Percentiles rank a stretch among this genome's conserved stretches.
Evolutionary conservation across 1,284 basidiomycete genomes (phyloP).

Genomic region (Tranzscheliella williamsii): DNA sequence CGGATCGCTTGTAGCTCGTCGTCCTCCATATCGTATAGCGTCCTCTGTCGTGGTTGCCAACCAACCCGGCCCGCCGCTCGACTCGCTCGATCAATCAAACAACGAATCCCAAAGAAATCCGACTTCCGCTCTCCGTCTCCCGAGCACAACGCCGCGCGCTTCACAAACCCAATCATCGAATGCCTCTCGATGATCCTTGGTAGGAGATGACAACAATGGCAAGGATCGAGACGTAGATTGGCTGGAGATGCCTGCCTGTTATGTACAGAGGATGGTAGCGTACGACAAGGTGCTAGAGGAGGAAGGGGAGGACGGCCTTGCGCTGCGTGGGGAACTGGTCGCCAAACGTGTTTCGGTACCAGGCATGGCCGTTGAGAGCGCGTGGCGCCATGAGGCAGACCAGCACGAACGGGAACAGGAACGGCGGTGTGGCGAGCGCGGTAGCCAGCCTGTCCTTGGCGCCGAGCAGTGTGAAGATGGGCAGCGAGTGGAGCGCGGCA

Average conservation of each 20-base stretch:
- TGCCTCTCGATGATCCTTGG: no score
- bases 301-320: slow-evolving; percentile 70
- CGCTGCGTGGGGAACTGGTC: slow-evolving; percentile 70
- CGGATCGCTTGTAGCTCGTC: slow-evolving; percentile 60
- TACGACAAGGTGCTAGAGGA: slow-evolving; percentile 63
- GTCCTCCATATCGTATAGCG: slow-evolving; percentile 59
- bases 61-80: no score
- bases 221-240: no score
- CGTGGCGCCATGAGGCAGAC: slow-evolving; percentile 76
- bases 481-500: slow-evolving; percentile 42
- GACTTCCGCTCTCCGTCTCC: no score
- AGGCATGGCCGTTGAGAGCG: slow-evolving; percentile 76
- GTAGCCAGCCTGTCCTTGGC: slow-evolving; percentile 20
- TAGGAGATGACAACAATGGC: no score
- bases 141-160: no score
- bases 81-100: no score
- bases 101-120: no score
- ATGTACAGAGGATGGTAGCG: neutral
- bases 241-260: neutral
- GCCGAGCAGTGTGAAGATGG: slow-evolving; percentile 30
- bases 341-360: slow-evolving; percentile 75
- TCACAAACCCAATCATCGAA: no score
- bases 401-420: slow-evolving; percentile 71
- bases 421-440: slow-evolving; percentile 44
- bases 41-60: no score